Evolutionary conservation across 768 basidiomycete species (phyloP).

Genomic region (Guyanaporus albipodus): DNA sequence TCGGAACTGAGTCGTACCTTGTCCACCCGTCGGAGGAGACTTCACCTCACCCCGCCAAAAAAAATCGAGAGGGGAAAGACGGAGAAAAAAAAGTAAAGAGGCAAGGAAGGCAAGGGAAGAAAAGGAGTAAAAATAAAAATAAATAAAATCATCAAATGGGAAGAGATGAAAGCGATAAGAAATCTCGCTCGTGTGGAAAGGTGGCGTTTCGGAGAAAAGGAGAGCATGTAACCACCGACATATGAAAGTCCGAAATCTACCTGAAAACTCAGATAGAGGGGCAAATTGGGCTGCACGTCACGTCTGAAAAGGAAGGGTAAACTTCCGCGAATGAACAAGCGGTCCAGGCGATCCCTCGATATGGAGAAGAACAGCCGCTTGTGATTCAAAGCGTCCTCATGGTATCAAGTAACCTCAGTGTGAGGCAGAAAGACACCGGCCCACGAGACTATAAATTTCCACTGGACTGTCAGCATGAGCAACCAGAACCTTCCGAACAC

Average conservation of each 20-base stretch:
- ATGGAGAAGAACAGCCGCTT: too few relatives aligned
- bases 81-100: too few relatives aligned
- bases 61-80: too few relatives aligned
- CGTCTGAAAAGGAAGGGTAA: slow-evolving; percentile 18
- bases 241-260: slow-evolving; percentile 31
- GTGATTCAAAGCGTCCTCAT: slow-evolving; percentile 19
- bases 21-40: slow-evolving; percentile 12
- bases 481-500: slow-evolving; percentile 6
- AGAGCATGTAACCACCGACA: slow-evolving; percentile 23
- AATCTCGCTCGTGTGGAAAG: slow-evolving; percentile 13
- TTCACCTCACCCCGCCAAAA: slow-evolving; percentile 16
- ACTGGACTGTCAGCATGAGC: slow-evolving; percentile 13
- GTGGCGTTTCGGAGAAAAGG: slow-evolving; percentile 26
- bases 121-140: too few relatives aligned
- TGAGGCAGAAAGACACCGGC: slow-evolving; percentile 9
- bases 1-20: slow-evolving; percentile 12
- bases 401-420: slow-evolving; percentile 12
- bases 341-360: slow-evolving; percentile 24
- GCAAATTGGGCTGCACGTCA: slow-evolving; percentile 19
- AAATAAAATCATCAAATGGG: slow-evolving; percentile 15
- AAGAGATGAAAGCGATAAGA: slow-evolving; percentile 22
- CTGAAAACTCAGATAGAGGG: slow-evolving; percentile 29
- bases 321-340: slow-evolving; percentile 24
- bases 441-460: slow-evolving; percentile 26
- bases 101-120: too few relatives aligned